Evolutionary conservation across 768 basidiomycete genomes (phyloP).

Genomic region (Sarcodon aspratus): DNA sequence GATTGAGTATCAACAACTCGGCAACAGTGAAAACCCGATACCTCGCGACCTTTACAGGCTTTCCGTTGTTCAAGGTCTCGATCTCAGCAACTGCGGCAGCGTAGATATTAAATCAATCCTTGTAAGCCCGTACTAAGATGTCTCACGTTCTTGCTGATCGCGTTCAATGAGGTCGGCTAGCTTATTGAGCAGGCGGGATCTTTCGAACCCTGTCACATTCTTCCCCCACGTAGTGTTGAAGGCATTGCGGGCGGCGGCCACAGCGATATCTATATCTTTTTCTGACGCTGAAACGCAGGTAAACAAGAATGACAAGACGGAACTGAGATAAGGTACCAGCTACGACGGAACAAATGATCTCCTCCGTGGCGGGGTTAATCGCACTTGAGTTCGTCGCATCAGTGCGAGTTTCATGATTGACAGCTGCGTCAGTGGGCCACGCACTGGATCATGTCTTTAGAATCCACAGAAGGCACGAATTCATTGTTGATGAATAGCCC

Average conservation of each 20-base stretch:
- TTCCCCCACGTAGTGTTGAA: conserved; percentile 86
- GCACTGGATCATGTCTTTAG: conserved; percentile 51
- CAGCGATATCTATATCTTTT: conserved; percentile 76
- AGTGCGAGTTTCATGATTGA: neutral
- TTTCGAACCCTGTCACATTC: conserved; percentile 74
- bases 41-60: conserved; percentile 60
- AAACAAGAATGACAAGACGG: neutral
- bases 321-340: conserved; percentile 17
- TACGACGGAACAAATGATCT: conserved; percentile 55
- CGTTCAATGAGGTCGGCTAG: conserved; percentile 87
- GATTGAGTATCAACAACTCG: neutral
- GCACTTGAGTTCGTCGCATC: conserved; percentile 28
- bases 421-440: conserved; percentile 9
- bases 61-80: conserved; percentile 85
- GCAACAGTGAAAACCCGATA: conserved; percentile 14
- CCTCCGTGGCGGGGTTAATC: conserved; percentile 78
- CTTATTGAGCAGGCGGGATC: conserved; percentile 72
- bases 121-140: neutral
- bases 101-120: neutral
- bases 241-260: conserved; percentile 72
- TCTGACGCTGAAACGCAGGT: conserved; percentile 33
- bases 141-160: conserved; percentile 47
- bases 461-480: conserved; percentile 70
- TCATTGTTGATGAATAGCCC: conserved; percentile 90
- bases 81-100: conserved; percentile 48